Evolutionary conservation across 2,329 filamentous ascomycete genomes (phyloP).

Genomic region (Neopestalotiopsis sp.): DNA sequence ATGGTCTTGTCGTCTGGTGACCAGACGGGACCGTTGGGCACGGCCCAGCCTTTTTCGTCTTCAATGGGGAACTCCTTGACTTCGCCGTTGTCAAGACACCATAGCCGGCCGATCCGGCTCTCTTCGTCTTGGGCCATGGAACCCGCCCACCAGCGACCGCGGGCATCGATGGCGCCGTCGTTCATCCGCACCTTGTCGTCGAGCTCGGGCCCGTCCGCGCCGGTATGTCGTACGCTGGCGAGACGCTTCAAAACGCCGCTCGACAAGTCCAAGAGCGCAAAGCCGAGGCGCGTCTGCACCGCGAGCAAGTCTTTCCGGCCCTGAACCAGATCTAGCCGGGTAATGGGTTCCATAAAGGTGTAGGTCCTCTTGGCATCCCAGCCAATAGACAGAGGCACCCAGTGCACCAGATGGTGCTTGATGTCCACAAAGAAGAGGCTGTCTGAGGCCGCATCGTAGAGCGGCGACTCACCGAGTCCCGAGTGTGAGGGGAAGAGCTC

Average conservation of each 20-base stretch:
- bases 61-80: constrained; percentile 18
- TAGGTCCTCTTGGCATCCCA: constrained; percentile 23
- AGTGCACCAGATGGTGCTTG: constrained; percentile 28
- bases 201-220: constrained; percentile 16
- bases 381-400: constrained; percentile 22
- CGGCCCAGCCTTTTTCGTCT: constrained; percentile 20
- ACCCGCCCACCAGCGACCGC: constrained; percentile 29
- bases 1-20: constrained; percentile 26
- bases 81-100: constrained; percentile 22
- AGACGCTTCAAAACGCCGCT: constrained; percentile 26
- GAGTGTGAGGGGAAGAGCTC: constrained; percentile 29
- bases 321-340: constrained; percentile 25
- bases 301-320: constrained; percentile 25
- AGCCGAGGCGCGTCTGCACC: constrained; percentile 26
- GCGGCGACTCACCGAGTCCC: constrained; percentile 29
- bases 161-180: constrained; percentile 28
- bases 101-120: constrained; percentile 27
- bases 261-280: constrained; percentile 26
- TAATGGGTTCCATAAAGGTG: constrained; percentile 25
- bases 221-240: constrained; percentile 19
- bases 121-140: constrained; percentile 31
- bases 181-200: constrained; percentile 30
- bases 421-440: constrained; percentile 33
- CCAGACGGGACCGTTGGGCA: constrained; percentile 31
- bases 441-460: constrained; percentile 30